A percentile compares a stretch with the other conserved stretches of the same genome.
Conservation (phyloP, 768 basidiomycete species). For the Cystobasidium onofrii region DNA sequence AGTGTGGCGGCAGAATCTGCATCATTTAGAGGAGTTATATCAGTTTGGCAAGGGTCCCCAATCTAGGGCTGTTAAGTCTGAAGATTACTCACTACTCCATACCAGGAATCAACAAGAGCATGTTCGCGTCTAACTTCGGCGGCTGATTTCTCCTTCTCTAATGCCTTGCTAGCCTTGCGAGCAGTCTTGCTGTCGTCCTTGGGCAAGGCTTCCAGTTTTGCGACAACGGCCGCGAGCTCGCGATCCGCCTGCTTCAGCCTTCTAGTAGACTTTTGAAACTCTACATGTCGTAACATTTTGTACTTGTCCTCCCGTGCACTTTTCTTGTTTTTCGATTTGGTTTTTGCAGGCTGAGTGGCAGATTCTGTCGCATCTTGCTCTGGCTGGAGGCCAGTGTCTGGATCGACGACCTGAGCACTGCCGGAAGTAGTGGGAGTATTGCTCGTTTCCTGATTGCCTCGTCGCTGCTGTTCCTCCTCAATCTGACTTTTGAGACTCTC, state of each 20-base stretch:
- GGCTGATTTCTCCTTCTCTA: slow-evolving; percentile 5
- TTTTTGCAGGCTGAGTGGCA: neutral
- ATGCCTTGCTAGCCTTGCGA: neutral
- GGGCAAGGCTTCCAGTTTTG: neutral
- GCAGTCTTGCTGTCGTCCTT: neutral
- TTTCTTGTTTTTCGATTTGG: slow-evolving; percentile 19
- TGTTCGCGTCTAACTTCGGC: neutral
- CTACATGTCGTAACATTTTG: slow-evolving; percentile 29
- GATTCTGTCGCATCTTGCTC: neutral
- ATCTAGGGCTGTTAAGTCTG: no score
- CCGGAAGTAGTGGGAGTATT: neutral
- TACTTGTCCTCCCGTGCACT: slow-evolving; percentile 15
- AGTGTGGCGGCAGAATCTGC: neutral
- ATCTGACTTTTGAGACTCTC: slow-evolving; percentile 15
- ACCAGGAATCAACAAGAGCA: slow-evolving; percentile 14
- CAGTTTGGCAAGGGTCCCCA: no score
- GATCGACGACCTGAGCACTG: neutral
- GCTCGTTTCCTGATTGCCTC: neutral
- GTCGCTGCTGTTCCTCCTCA: slow-evolving; percentile 1
- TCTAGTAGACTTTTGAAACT: slow-evolving; percentile 13
- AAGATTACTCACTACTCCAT: slow-evolving; percentile 3
- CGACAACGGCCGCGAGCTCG: neutral
- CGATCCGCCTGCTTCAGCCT: slow-evolving; percentile 2
- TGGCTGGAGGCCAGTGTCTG: no score
- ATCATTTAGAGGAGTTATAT: neutral